Conservation (phyloP, 164 flowering plant genomes). For the Nymphaea colorata region DNA sequence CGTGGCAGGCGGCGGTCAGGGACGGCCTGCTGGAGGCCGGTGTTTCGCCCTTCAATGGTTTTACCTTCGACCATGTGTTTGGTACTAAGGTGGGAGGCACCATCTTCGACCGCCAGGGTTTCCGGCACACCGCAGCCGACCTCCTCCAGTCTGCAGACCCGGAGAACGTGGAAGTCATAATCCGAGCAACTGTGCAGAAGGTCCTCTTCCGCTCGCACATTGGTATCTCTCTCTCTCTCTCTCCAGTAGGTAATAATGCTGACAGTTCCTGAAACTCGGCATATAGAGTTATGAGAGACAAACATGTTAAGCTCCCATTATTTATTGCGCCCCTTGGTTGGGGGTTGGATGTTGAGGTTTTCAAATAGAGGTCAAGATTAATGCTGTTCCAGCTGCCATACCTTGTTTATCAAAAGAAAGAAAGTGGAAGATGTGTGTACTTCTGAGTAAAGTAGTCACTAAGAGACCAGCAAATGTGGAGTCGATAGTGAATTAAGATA, state of each 20-base stretch:
- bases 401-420: no score
- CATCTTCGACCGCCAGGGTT: conserved; percentile 59
- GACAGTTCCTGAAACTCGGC: neutral
- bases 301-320: no score
- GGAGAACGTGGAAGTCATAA: conserved; percentile 39
- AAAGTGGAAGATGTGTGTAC: no score
- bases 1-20: conserved; percentile 68
- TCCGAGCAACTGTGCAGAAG: conserved; percentile 70
- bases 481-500: no score
- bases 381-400: no score
- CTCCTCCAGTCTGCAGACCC: conserved; percentile 54
- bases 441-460: no score
- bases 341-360: no score
- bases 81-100: conserved; percentile 96
- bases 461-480: no score
- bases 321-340: no score
- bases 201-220: conserved; percentile 28
- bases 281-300: neutral
- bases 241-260: neutral
- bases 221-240: neutral
- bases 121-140: conserved; percentile 80
- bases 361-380: no score
- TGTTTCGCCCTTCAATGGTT: conserved; percentile 75
- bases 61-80: conserved; percentile 67
- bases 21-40: conserved; percentile 71